phyloP scores from a whole-genome alignment of 768 basidiomycete species.

The Phallus indusiatus region DNA sequence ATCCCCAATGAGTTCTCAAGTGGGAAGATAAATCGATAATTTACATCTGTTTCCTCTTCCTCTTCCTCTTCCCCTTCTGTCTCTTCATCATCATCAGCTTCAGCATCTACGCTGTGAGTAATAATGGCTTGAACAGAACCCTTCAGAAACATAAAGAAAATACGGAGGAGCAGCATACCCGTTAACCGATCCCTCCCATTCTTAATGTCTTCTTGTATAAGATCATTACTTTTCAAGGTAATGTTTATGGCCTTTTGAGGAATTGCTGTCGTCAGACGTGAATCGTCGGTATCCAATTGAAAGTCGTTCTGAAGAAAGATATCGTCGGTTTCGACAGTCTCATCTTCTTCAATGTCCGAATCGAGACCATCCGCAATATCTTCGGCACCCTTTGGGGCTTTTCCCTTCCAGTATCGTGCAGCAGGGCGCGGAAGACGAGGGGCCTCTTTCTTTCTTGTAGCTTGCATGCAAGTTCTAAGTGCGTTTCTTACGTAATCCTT shows the following conservation, averaged over 20 bases:
- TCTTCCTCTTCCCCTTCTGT: slow-evolving; percentile 25
- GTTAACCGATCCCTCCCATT: slow-evolving; percentile 62
- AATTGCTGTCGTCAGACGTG: slow-evolving; percentile 6
- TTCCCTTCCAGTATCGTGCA: slow-evolving; percentile 85
- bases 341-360: slow-evolving; percentile 44
- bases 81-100: slow-evolving; percentile 41
- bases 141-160: slow-evolving; percentile 12
- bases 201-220: slow-evolving; percentile 70
- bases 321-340: slow-evolving; percentile 22
- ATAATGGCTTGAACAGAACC: slow-evolving; percentile 13
- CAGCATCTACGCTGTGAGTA: slow-evolving; percentile 40
- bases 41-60: slow-evolving; percentile 19
- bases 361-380: slow-evolving; percentile 30
- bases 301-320: slow-evolving; percentile 24
- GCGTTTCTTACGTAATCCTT: too few species aligned
- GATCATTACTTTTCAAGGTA: slow-evolving; percentile 67
- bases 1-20: slow-evolving; percentile 12
- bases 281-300: slow-evolving; percentile 13
- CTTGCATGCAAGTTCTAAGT: neutral
- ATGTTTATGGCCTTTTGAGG: slow-evolving; percentile 58
- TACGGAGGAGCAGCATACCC: slow-evolving; percentile 38
- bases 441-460: slow-evolving; percentile 42
- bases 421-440: slow-evolving; percentile 72
- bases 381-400: slow-evolving; percentile 64
- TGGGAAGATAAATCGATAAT: slow-evolving; percentile 7